Conservation (phyloP, 2,329 filamentous ascomycete genomes). For the Pseudocercospora macadamiae region DNA sequence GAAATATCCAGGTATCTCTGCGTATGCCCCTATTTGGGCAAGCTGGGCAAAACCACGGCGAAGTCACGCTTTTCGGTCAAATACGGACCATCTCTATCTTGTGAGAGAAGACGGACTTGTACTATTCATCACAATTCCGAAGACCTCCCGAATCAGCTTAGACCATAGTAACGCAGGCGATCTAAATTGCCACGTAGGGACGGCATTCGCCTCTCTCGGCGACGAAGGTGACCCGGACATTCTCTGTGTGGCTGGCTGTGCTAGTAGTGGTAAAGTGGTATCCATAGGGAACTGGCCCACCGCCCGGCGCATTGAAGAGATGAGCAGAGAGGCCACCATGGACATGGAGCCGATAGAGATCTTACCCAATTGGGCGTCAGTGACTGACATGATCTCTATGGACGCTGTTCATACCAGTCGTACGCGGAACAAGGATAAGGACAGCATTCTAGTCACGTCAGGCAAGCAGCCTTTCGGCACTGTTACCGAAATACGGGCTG, state of each 20-base stretch:
- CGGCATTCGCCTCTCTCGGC: constrained; percentile 73
- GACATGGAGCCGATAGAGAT: constrained; percentile 57
- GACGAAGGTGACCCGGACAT: constrained; percentile 70
- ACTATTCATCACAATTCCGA: constrained; percentile 63
- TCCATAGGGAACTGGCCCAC: constrained; percentile 34
- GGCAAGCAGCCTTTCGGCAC: constrained; percentile 48
- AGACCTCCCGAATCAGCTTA: constrained; percentile 37
- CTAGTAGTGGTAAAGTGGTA: constrained; percentile 63
- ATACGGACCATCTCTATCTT: constrained; percentile 79
- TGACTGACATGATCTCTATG: constrained; percentile 50
- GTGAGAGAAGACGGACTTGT: constrained; percentile 85
- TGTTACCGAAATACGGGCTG: constrained; percentile 48
- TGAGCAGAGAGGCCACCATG: constrained; percentile 52
- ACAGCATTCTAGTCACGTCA: constrained; percentile 44
- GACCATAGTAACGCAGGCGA: constrained; percentile 61
- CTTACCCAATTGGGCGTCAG: constrained; percentile 65
- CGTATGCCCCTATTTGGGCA: constrained; percentile 60
- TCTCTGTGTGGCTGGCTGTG: constrained; percentile 77
- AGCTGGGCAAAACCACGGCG: constrained; percentile 81
- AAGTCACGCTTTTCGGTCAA: constrained; percentile 61
- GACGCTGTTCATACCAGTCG: constrained; percentile 32
- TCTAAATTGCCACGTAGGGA: constrained; percentile 74
- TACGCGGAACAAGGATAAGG: constrained; percentile 19
- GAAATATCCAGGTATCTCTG: constrained; percentile 30
- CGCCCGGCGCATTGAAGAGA: constrained; percentile 44